Conservation (phyloP, 805 yeast species). For the Sungouiella thailandica region DNA sequence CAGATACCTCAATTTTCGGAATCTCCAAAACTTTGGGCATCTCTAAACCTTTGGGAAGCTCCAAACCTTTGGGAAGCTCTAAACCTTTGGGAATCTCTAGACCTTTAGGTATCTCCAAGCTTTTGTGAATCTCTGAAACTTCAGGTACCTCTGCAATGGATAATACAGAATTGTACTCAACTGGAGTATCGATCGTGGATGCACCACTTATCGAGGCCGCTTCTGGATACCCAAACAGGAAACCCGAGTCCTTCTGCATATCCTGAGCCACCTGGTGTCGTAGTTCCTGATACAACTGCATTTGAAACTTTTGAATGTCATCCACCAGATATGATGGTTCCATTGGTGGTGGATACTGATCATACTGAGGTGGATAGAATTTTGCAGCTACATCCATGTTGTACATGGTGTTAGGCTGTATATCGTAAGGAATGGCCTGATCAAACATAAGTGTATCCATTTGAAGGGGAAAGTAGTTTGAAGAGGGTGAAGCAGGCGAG, state of each 20-base stretch:
- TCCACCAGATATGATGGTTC: conserved; percentile 2
- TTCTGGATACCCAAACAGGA: conserved; percentile 5
- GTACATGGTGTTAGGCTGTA: not conserved
- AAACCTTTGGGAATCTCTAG: no score
- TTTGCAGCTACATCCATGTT: conserved; percentile 1
- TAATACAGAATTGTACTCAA: conserved; percentile 2
- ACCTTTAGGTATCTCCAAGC: no score
- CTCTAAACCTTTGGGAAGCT: no score
- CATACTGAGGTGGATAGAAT: conserved; percentile 1
- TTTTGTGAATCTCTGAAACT: not conserved
- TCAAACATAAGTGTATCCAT: conserved; percentile 2
- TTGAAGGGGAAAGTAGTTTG: not conserved
- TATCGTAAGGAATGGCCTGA: conserved; percentile 1
- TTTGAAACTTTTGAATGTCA: conserved; percentile 5
- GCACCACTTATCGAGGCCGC: conserved; percentile 13
- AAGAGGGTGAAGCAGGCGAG: conserved; percentile 1
- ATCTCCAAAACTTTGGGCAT: no score
- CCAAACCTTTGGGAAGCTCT: no score
- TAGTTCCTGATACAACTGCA: conserved; percentile 8
- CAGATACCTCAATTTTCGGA: no score
- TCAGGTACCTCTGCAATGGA: conserved; percentile 1
- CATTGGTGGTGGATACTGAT: not conserved
- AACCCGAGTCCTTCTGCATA: conserved; percentile 11
- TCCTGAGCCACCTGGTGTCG: conserved; percentile 8
- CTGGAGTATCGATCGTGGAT: conserved; percentile 15